Base-by-base conservation (phyloP, 2,329 filamentous ascomycete species). In the Rugonectria rugulosa region DNA sequence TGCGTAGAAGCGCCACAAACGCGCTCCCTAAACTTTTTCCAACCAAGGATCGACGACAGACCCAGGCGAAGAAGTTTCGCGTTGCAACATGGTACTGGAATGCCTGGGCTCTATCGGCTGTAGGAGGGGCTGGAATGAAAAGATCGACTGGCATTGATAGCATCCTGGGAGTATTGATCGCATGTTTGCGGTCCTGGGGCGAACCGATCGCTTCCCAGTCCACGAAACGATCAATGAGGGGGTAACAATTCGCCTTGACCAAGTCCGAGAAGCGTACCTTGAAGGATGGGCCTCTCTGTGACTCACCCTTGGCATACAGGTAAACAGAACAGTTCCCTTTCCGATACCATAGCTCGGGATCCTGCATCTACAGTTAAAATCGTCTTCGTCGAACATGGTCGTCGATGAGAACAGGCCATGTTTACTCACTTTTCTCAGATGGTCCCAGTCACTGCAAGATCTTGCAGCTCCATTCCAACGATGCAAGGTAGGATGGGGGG, bases 21-120 rank as follows among this genome's bases (percentile, higher is more conserved):
- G 89, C 81, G 17, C 74, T 73, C 2, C 90, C 89, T 15, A 95
- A 79, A 48, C 84, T 81, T 29, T 80, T 75, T 6, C 89, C 90
- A 2, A 92, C 89, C 27, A 93, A 69, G 1, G 90, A 84, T 56
- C 82, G 82, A 3, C 83, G 77, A 53, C 84, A 81, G 1, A 90
- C 71, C 78, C 87, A 92, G 4, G 90, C 90, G 55, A 93, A 88
- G 63, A 92, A 84, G 67, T 94, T 94, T 12, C 90, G 82, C 3
- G 85, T 90, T 1, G 86, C 84, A 5, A 91, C 68, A 64, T 91
- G 87, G 70, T 88, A 88, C 31, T 78, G 72, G 62, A 86, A 84
- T 0, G 82, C 76, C 57, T 87, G 80, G 4, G 80, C 76, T 60
- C 80, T 79, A 42, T 82, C 79, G 5, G 78, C 72, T 27, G 76